phyloP scores from a whole-genome alignment of 2,329 filamentous ascomycete genomes.

The Sclerotinia subarctica region DNA sequence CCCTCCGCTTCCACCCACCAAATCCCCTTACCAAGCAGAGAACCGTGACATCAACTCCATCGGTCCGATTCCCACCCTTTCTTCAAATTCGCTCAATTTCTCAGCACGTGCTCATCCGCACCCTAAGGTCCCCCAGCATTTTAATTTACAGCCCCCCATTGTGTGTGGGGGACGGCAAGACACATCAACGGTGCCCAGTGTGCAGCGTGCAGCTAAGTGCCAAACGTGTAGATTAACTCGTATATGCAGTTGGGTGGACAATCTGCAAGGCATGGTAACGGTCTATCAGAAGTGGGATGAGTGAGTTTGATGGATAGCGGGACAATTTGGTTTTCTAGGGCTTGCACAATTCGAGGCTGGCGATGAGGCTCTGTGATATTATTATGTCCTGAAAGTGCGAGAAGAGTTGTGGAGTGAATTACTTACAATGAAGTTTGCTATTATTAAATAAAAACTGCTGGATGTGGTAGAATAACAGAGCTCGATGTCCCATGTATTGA shows the following conservation, averaged over 20 bases:
- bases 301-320: neutral
- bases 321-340: neutral
- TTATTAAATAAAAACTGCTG: neutral
- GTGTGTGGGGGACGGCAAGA: neutral
- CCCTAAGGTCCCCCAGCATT: neutral
- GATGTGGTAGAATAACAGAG: neutral
- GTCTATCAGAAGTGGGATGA: conserved; percentile 1
- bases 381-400: neutral
- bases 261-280: neutral
- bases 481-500: too few relatives aligned
- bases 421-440: neutral
- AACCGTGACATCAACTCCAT: neutral
- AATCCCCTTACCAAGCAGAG: neutral
- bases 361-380: neutral
- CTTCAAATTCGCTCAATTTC: neutral
- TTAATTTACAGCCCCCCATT: neutral
- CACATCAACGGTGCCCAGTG: neutral
- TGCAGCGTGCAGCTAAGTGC: neutral
- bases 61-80: conserved; percentile 6
- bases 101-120: neutral
- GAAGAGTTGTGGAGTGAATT: neutral
- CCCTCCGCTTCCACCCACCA: neutral
- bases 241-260: neutral
- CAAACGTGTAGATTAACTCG: neutral
- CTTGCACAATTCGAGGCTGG: neutral